Base-by-base conservation (phyloP, 2,329 filamentous ascomycete species). In the Curvularia spicifera region DNA sequence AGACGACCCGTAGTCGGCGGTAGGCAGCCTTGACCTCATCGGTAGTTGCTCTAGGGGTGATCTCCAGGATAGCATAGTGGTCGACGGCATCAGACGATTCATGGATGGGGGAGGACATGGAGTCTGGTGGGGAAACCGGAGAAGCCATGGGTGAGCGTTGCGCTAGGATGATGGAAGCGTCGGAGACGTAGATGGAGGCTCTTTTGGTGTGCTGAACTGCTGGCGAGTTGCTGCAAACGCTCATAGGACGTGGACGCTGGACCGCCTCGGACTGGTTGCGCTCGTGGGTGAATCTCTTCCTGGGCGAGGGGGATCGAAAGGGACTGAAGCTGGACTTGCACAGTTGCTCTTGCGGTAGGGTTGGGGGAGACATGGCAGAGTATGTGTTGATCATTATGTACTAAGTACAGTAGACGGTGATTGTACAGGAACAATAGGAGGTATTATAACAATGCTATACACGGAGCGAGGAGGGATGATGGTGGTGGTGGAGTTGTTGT, bases 21-120 rank as follows among this genome's bases (percentile, higher is more conserved):
- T 71, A 72, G 1, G 70, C 65, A 15, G 59, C 60, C 35, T 68
- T 71, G 31, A 76, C 70, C 26, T 76, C 69, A 44, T 72, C 70
- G 28, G 61, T 57, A 4, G 71, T 68, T 28, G 72, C 73, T 47
- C 61, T 59, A 6, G 52, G 51, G 2, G 61, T 55, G 5, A 76
- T 57, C 43, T 66, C 58, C 12, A 76, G 58, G 46, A 69, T 66
- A 13, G 66, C 63, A 63, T 76, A 76, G 59, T 76, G 67, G 61
- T 76, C 71, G 15, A 67, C 48, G 31, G 70, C 70, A 13, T 65
- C 66, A 7, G 59, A 43, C 3, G 61, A 49, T 15, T 66, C 62
- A 58, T 51, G 66, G 45, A 47, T 58, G 5, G 64, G 61, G 18
- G 64, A 65, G 18, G 60, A 47, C 28, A 61, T 37, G 15, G 64